Evolutionary conservation across 2,329 filamentous ascomycete genomes (phyloP), one percentile per base, ranked within the genome.

Genomic region (Apiospora koreana): DNA sequence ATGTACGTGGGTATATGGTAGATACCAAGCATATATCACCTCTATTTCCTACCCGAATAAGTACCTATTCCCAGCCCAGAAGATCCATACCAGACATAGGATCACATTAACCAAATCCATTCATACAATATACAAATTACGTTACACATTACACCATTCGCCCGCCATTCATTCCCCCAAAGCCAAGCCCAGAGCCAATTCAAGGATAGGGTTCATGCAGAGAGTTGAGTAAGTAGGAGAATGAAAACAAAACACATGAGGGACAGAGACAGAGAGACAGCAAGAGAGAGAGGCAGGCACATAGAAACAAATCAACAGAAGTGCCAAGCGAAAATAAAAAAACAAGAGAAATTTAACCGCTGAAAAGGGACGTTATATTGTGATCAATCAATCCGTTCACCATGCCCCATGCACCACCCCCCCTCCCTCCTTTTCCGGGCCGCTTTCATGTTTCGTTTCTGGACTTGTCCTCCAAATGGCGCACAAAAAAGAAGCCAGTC

Each of bases 351-450:
- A 35, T 21, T 38, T n/a, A 62, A n/a, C 42, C 64, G 64, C 64
- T 66, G 38, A 45, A 41, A 68, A 68, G 41, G 23, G 66, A 68
- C 43, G 45, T 68, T 68, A 48, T 68, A 68, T 68, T 68, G 14
- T 46, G 43, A 7, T 62, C 54, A 21, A 62, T 62, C 54, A 43
- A 43, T 35, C 35, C 35, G 35, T 12, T 43, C 14, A 16, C 41
- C 41, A 18, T 43, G 10, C 41, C 41, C 41, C 14, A 43, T 16
- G 12, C 41, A 12, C 31, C 54, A 18, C 16, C 18, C 9, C 6
- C 21, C 18, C 16, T 8, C 9, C 6, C 21, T 8, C 54, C 31
- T 12, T 38, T 62, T 38, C 35, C 54, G 16, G 54, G 28, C 54
- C 54, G 54, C 54, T 62, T 10, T 35, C 35, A 62, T 62, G 54